phyloP scores from a whole-genome alignment of 306 rosid species.

The Pyrus pyrifolia region DNA sequence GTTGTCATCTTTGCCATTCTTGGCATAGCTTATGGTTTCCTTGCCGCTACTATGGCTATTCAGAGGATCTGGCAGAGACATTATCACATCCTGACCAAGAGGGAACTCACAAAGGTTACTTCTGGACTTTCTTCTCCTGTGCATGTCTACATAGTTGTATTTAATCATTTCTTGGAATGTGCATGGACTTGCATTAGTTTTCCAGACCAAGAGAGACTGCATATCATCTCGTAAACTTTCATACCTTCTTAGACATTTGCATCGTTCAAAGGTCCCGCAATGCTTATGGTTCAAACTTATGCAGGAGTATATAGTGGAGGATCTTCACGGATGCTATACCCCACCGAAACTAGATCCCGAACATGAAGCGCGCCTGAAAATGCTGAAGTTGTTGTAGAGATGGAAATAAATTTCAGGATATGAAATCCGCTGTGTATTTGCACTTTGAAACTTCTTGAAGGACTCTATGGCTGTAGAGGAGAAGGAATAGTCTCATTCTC shows the following conservation, averaged over 20 bases:
- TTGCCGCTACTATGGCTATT: constrained; percentile 93
- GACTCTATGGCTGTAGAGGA: background rate
- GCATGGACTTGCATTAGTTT: background rate
- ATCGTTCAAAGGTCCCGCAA: background rate
- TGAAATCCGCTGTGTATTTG: constrained; percentile 4
- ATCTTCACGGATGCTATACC: constrained; percentile 66
- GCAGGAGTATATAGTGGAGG: constrained; percentile 95
- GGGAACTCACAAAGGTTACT: constrained; percentile 87
- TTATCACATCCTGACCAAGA: constrained; percentile 96
- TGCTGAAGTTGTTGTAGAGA: constrained; percentile 74
- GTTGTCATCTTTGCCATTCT: constrained; percentile 95
- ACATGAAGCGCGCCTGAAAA: constrained; percentile 86
- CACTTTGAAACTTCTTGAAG: constrained; percentile 8
- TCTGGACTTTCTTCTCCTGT: background rate
- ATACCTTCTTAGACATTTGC: background rate
- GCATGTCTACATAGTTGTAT: background rate
- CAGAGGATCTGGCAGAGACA: constrained; percentile 99
- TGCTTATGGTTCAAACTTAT: background rate
- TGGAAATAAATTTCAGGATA: constrained; percentile 1
- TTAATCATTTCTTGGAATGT: background rate
- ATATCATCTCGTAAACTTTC: background rate
- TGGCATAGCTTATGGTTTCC: constrained; percentile 96
- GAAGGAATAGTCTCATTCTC: constrained; percentile 8
- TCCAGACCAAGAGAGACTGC: background rate
- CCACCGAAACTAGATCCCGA: constrained; percentile 88